Evolutionary conservation across 2,329 filamentous ascomycete species (phyloP).

Genomic region (Sporothrix humicola): DNA sequence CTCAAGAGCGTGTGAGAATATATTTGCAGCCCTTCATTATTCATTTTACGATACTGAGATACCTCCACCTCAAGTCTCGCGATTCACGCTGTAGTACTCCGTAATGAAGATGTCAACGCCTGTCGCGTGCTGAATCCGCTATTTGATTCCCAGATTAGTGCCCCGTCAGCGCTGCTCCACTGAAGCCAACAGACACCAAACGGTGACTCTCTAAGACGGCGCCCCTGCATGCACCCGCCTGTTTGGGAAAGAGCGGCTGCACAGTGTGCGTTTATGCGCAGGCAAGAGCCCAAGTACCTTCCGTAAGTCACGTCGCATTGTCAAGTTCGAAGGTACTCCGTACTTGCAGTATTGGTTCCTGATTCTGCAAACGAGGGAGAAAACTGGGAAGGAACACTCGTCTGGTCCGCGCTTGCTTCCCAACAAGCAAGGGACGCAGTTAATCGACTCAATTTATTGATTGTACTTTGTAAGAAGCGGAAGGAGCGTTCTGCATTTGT

Average conservation of each 20-base stretch:
- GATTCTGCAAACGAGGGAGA: conserved; percentile 1
- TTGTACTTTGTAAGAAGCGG: neutral
- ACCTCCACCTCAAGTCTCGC: neutral
- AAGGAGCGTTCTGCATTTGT: conserved; percentile 7
- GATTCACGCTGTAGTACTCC: neutral
- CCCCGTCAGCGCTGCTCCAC: conserved; percentile 13
- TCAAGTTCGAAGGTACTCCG: neutral
- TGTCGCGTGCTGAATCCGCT: conserved; percentile 7
- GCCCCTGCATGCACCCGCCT: conserved; percentile 11
- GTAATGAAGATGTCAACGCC: neutral
- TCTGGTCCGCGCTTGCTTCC: conserved; percentile 23
- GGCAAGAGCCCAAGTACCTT: neutral
- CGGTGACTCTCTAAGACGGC: neutral
- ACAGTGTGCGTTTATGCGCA: conserved; percentile 22
- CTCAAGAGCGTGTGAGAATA: no score
- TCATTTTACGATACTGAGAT: neutral
- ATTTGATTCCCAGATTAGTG: neutral
- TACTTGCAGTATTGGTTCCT: neutral
- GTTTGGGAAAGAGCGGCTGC: conserved; percentile 24
- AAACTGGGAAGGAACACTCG: conserved; percentile 2
- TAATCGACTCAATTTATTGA: neutral
- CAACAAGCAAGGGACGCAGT: conserved; percentile 2
- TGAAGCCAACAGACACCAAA: neutral
- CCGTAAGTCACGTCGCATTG: neutral
- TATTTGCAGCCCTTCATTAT: no score